A percentile compares a stretch with the other conserved stretches of the same genome.
phyloP scores from a whole-genome alignment of 805 yeast genomes.

The Lipomyces chichibuensis region DNA sequence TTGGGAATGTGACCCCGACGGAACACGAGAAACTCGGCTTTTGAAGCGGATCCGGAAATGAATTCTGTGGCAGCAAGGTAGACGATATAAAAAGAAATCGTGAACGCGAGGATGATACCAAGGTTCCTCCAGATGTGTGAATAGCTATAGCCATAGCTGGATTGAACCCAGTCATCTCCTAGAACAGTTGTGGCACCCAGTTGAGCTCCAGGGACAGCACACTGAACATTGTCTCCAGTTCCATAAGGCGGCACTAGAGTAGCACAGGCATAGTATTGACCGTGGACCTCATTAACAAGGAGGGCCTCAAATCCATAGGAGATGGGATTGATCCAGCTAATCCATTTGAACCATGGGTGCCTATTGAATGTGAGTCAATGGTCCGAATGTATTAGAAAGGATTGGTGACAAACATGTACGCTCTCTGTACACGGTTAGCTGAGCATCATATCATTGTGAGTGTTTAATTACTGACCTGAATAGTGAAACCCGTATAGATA shows the following conservation, averaged over 20 bases:
- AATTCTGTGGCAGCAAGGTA: slow-evolving; percentile 38
- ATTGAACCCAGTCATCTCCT: slow-evolving; percentile 55
- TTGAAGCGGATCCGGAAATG: slow-evolving; percentile 7
- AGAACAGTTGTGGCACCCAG: slow-evolving; percentile 55
- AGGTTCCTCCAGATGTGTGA: slow-evolving; percentile 58
- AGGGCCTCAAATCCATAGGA: slow-evolving; percentile 52
- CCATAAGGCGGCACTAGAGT: slow-evolving; percentile 51
- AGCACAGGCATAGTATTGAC: slow-evolving; percentile 47
- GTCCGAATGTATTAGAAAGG: neutral
- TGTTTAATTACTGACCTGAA: slow-evolving; percentile 6
- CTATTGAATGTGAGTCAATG: neutral
- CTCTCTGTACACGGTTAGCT: slow-evolving; percentile 3
- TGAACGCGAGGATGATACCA: slow-evolving; percentile 42
- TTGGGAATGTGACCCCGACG: slow-evolving; percentile 3
- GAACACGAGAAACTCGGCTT: slow-evolving; percentile 9
- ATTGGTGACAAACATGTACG: slow-evolving; percentile 2
- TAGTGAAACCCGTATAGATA: slow-evolving; percentile 52
- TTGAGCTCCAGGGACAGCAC: slow-evolving; percentile 59
- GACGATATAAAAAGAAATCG: slow-evolving; percentile 55
- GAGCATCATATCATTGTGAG: slow-evolving; percentile 1
- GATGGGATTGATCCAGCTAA: slow-evolving; percentile 51
- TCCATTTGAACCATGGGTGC: slow-evolving; percentile 53
- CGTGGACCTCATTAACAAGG: slow-evolving; percentile 52
- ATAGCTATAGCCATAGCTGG: slow-evolving; percentile 51
- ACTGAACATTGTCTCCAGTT: slow-evolving; percentile 47